Conservation (phyloP, 768 basidiomycete species). For the Hericium erinaceus region DNA sequence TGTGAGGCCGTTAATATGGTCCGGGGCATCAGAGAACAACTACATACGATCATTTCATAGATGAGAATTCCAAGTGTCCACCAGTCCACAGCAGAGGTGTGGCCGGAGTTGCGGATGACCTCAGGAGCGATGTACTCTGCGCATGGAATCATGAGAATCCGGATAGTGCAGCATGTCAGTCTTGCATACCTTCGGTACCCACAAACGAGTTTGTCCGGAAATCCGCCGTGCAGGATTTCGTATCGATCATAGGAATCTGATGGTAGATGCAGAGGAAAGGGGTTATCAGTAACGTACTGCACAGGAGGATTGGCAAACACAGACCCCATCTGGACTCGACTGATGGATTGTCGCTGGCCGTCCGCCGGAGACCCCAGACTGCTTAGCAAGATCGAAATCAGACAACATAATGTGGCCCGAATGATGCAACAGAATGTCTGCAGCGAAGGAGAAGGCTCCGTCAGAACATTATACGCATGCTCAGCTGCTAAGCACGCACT, state of each 20-base stretch:
- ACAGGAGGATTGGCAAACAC: constrained; percentile 19
- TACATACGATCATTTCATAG: constrained; percentile 96
- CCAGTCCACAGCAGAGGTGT: constrained; percentile 99
- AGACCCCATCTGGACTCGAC: constrained; percentile 82
- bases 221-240: constrained; percentile 93
- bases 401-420: constrained; percentile 99
- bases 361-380: constrained; percentile 77
- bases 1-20: constrained; percentile 24
- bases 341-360: constrained; percentile 81
- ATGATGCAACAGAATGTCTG: constrained; percentile 95
- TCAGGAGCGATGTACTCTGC: constrained; percentile 98
- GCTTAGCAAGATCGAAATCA: constrained; percentile 98
- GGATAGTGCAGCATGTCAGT: not conserved
- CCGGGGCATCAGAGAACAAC: constrained; percentile 4
- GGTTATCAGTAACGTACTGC: constrained; percentile 1
- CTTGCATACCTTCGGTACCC: constrained; percentile 81
- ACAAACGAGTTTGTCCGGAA: constrained; percentile 99
- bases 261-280: constrained; percentile 7
- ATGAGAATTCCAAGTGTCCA: constrained; percentile 98
- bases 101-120: constrained; percentile 93
- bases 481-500: constrained; percentile 51
- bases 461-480: constrained; percentile 7
- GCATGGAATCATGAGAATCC: constrained; percentile 14
- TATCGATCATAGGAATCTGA: constrained; percentile 89
- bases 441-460: constrained; percentile 9